phyloP scores from a whole-genome alignment of 805 yeast species.

The Saccharomyces jurei region DNA sequence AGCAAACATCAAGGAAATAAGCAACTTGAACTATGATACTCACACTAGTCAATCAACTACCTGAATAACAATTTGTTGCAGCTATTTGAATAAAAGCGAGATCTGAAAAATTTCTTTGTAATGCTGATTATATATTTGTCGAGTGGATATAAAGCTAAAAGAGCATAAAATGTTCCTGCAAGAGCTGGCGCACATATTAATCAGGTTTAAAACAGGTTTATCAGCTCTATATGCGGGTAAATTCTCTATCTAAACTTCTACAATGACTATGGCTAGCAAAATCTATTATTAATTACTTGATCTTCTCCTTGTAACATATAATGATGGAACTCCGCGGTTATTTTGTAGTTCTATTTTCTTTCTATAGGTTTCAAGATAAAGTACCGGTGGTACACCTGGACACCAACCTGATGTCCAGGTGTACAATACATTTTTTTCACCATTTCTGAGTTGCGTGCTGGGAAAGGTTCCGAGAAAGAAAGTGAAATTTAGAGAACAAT shows the following conservation, averaged over 20 bases:
- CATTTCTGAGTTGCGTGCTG: neutral
- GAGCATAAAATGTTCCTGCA: neutral
- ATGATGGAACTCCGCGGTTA: neutral
- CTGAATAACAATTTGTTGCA: no score
- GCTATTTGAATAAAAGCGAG: no score
- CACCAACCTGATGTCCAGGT: neutral
- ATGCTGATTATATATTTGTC: no score
- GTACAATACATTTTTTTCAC: neutral
- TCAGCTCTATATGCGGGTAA: neutral
- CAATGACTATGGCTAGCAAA: neutral
- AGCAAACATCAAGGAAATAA: no score
- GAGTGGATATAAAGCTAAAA: no score
- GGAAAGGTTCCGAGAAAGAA: neutral
- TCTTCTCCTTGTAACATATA: neutral
- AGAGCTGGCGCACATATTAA: no score
- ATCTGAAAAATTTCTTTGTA: no score
- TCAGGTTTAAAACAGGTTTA: neutral
- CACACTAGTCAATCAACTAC: no score
- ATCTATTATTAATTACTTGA: neutral
- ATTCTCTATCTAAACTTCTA: no score
- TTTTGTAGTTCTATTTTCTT: neutral
- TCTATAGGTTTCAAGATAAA: neutral
- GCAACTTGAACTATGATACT: no score
- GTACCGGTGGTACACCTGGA: neutral
- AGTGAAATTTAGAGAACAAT: neutral